These are phyloP conservation scores for Colletotrichum phormii DNA, from an alignment of 2,329 filamentous ascomycete genomes.

Conservation along the genomic window DNA sequence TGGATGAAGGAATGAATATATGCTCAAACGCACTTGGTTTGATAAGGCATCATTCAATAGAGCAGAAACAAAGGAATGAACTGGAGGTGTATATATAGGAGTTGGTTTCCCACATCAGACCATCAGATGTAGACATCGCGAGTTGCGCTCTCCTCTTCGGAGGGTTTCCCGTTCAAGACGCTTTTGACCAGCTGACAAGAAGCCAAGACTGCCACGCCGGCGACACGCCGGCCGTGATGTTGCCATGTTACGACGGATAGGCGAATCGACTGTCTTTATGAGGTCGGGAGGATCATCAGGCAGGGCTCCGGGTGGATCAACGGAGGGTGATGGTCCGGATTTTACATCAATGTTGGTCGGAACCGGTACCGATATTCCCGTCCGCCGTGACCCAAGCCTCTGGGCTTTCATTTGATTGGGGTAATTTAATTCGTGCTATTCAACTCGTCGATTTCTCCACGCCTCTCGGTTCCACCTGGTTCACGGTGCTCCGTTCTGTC, in stretches of 20 bases:
- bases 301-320: neutral
- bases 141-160: neutral
- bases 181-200: constrained; percentile 13
- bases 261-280: constrained; percentile 2
- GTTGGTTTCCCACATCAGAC: neutral
- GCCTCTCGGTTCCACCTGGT: neutral
- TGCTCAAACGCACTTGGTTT: constrained; percentile 12
- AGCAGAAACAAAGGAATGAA: neutral
- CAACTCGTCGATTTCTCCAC: neutral
- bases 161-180: neutral
- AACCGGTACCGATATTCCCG: constrained; percentile 27
- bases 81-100: constrained; percentile 21
- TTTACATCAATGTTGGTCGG: constrained; percentile 8
- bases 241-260: neutral
- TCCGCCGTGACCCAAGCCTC: constrained; percentile 18
- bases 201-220: constrained; percentile 34
- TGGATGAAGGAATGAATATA: constrained; percentile 19
- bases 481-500: neutral
- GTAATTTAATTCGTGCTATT: neutral
- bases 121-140: neutral
- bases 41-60: neutral
- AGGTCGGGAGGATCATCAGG: neutral
- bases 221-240: constrained; percentile 9
- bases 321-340: constrained; percentile 35
- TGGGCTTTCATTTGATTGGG: constrained; percentile 18